Base-by-base conservation (phyloP, 306 rosid species). In the Cucurbita pepo region DNA sequence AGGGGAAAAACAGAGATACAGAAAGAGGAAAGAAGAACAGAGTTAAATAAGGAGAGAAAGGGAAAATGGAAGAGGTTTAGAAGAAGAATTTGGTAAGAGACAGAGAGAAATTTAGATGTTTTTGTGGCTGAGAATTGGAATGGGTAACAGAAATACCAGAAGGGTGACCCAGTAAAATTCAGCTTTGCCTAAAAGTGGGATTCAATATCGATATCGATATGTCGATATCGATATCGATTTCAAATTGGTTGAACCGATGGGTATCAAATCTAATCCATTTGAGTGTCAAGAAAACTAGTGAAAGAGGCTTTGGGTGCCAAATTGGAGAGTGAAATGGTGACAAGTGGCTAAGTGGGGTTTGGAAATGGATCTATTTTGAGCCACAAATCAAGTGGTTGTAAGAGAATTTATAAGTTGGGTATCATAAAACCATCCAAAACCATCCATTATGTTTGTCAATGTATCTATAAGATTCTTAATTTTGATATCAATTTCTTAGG, bases 41-140 rank as follows among this genome's bases (percentile, higher is more conserved):
- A 44, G 8, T 44, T 34, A 5, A 50, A 50, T 13, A 9, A 43
- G 43, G 18, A 16, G 13, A 16, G 5, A 21, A 21, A n/a, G 41
- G 11, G 48, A 14, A 69, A 48, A 52, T 19, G 73, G 73, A 57
- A 69, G 57, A 57, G 58, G 8, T 22, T 30, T 30, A 30, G 34
- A 30, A 30, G 73, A 69, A 30, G 4, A 2, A 40, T 16, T 15
- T 40, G 19, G 10, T 11, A 41, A 45, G 72, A 14, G 19, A 22
- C 22, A 67, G 19, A 56, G 56, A 45, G 22, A 21, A 15, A 15
- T 7, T 69, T 47, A 10, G 44, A 25, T 25, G 18, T 22, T 25
- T 15, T 69, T 48, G 73, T 69, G 73, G 73, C 73, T 69, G 44
- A 69, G 58, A 69, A 47, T 69, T 69, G 19, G 8, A 13, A 48